These are phyloP conservation scores for Alternaria alternata DNA, from an alignment of 2,329 filamentous ascomycete species.

Conservation along the genomic window DNA sequence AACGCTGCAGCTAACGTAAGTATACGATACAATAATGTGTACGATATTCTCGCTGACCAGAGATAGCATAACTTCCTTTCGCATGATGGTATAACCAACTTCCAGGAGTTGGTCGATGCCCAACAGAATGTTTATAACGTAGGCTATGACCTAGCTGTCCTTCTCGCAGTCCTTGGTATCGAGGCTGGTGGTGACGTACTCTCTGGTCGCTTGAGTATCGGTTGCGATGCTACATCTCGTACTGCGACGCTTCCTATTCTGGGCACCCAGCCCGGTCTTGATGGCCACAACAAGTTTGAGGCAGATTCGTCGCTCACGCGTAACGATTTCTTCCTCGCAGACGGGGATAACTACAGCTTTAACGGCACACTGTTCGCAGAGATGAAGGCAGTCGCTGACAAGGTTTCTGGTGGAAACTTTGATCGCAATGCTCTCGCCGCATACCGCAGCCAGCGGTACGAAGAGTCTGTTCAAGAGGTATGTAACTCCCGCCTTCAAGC, in stretches of 20 bases:
- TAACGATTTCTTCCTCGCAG: conserved; percentile 51
- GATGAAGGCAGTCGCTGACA: conserved; percentile 47
- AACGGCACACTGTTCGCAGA: conserved; percentile 53
- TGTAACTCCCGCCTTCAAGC: not conserved
- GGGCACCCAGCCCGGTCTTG: conserved; percentile 53
- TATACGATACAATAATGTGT: not conserved
- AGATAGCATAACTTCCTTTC: conserved; percentile 48
- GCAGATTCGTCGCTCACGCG: conserved; percentile 52
- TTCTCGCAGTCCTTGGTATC: conserved; percentile 53
- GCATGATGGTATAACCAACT: conserved; percentile 54
- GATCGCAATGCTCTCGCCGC: conserved; percentile 49
- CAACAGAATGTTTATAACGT: conserved; percentile 59
- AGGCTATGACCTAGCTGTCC: conserved; percentile 52
- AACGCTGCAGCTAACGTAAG: conserved; percentile 53
- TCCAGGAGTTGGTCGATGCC: conserved; percentile 56
- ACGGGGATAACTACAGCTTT: conserved; percentile 51
- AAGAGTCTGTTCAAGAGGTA: conserved; percentile 48
- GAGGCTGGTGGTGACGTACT: conserved; percentile 53
- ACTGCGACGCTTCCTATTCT: conserved; percentile 45
- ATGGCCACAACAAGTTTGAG: conserved; percentile 58
- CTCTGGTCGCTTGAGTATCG: conserved; percentile 55
- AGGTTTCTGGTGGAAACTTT: conserved; percentile 45
- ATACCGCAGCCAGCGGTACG: conserved; percentile 53
- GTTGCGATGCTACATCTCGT: conserved; percentile 56
- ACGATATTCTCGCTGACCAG: not conserved